These are phyloP conservation scores for Zygoascus ofunaensis DNA, from an alignment of 805 yeast species.

Conservation along the genomic window DNA sequence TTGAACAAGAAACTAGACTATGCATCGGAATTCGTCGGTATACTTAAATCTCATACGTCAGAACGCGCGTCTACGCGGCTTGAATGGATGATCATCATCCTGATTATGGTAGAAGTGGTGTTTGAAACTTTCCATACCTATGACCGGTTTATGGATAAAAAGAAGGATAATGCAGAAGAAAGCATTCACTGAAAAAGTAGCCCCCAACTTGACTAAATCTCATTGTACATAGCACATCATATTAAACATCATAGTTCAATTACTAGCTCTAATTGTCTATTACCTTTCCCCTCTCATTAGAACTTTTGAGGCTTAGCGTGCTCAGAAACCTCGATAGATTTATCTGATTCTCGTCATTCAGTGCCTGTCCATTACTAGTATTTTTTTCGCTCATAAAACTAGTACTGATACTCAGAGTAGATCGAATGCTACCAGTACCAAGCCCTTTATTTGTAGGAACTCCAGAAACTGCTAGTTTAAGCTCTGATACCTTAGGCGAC, in stretches of 20 bases:
- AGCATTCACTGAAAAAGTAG: neutral
- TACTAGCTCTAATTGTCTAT: constrained; percentile 1
- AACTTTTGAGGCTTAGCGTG: constrained; percentile 2
- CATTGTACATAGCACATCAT: too few relatives aligned
- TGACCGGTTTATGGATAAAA: too few relatives aligned
- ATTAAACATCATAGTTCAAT: too few relatives aligned
- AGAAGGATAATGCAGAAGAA: too few relatives aligned
- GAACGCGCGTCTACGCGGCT: constrained; percentile 68
- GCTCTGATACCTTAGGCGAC: constrained; percentile 16
- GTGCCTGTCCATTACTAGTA: neutral
- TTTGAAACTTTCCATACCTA: constrained; percentile 67
- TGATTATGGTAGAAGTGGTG: constrained; percentile 77
- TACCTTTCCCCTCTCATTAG: constrained; percentile 5
- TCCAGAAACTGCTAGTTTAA: constrained; percentile 16
- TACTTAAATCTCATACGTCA: constrained; percentile 61
- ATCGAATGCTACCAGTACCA: neutral
- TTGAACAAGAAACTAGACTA: constrained; percentile 81
- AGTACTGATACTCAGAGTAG: neutral
- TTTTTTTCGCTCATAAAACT: neutral
- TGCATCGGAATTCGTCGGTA: constrained; percentile 80
- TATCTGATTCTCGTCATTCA: constrained; percentile 6
- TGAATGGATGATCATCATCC: constrained; percentile 80
- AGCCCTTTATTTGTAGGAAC: neutral
- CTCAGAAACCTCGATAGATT: constrained; percentile 9
- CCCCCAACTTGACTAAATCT: too few relatives aligned